Evolutionary conservation across 2,329 filamentous ascomycete genomes (phyloP).

Genomic region (Aspergillus sp.): DNA sequence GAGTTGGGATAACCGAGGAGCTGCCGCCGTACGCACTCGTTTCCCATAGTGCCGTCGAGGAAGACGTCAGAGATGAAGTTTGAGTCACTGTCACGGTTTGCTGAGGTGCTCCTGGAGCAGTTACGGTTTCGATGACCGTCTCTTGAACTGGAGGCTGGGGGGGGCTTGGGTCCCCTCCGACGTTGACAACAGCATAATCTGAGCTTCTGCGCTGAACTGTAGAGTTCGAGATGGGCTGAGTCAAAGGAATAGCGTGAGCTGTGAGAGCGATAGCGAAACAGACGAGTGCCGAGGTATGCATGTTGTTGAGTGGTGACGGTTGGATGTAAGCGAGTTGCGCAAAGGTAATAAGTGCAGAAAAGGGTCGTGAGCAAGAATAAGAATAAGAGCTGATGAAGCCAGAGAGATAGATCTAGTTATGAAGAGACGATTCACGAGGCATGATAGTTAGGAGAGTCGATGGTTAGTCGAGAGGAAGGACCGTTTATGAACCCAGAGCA

Average conservation of each 20-base stretch:
- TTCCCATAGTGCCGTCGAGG: conserved; percentile 26
- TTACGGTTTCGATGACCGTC: conserved; percentile 22
- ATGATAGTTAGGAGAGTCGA: conserved; percentile 1
- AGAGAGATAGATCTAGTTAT: neutral
- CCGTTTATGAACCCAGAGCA: conserved; percentile 13
- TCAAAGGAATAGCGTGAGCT: conserved; percentile 35
- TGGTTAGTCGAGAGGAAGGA: neutral
- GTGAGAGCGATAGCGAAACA: conserved; percentile 33
- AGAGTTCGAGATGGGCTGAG: conserved; percentile 25
- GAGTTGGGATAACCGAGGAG: neutral
- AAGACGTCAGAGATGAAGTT: conserved; percentile 27
- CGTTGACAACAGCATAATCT: conserved; percentile 39
- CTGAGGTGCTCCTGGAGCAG: conserved; percentile 19
- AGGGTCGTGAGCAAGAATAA: neutral
- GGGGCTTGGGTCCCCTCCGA: conserved; percentile 29
- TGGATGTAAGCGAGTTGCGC: neutral
- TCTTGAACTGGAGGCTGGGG: conserved; percentile 19
- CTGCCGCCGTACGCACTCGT: conserved; percentile 2
- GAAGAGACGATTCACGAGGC: neutral
- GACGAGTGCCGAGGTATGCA: conserved; percentile 36
- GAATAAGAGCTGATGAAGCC: neutral
- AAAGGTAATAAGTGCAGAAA: conserved; percentile 3
- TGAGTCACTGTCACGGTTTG: conserved; percentile 31
- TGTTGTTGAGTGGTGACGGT: conserved; percentile 19
- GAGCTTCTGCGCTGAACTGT: conserved; percentile 31